These are phyloP conservation scores for Pyrenophora teres DNA, from an alignment of 2,329 filamentous ascomycete genomes.

Conservation along the genomic window DNA sequence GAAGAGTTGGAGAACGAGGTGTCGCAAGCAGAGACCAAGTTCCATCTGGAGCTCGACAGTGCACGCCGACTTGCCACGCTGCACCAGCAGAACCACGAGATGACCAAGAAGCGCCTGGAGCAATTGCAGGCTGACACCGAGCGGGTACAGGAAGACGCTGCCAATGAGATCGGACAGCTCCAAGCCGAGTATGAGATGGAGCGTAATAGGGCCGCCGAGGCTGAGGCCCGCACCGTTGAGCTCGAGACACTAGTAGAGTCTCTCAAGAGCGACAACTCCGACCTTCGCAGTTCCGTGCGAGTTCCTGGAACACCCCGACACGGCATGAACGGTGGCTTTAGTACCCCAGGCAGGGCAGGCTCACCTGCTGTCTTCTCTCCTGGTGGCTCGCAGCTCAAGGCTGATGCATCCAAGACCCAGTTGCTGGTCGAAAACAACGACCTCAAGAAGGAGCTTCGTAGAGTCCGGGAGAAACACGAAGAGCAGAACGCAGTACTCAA, in stretches of 20 bases:
- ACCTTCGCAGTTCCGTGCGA: slow-evolving; percentile 44
- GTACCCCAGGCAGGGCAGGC: slow-evolving; percentile 56
- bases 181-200: slow-evolving; percentile 58
- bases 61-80: slow-evolving; percentile 80
- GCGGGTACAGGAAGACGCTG: slow-evolving; percentile 68
- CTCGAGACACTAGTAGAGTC: slow-evolving; percentile 67
- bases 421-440: slow-evolving; percentile 66
- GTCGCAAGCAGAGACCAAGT: slow-evolving; percentile 80
- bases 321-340: slow-evolving; percentile 54
- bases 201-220: slow-evolving; percentile 63
- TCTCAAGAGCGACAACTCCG: slow-evolving; percentile 60
- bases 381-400: slow-evolving; percentile 58
- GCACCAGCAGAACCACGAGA: slow-evolving; percentile 75
- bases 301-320: slow-evolving; percentile 60
- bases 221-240: slow-evolving; percentile 67
- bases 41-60: slow-evolving; percentile 83
- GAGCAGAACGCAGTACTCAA: slow-evolving; percentile 78
- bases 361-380: slow-evolving; percentile 61
- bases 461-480: slow-evolving; percentile 74
- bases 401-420: slow-evolving; percentile 64
- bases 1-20: slow-evolving; percentile 85
- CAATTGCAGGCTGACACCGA: slow-evolving; percentile 69
- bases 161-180: slow-evolving; percentile 58
- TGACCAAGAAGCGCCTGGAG: slow-evolving; percentile 70
- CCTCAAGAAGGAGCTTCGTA: slow-evolving; percentile 72